Evolutionary conservation across 306 rosid genomes (phyloP).

Genomic region (Ormosia emarginata): DNA sequence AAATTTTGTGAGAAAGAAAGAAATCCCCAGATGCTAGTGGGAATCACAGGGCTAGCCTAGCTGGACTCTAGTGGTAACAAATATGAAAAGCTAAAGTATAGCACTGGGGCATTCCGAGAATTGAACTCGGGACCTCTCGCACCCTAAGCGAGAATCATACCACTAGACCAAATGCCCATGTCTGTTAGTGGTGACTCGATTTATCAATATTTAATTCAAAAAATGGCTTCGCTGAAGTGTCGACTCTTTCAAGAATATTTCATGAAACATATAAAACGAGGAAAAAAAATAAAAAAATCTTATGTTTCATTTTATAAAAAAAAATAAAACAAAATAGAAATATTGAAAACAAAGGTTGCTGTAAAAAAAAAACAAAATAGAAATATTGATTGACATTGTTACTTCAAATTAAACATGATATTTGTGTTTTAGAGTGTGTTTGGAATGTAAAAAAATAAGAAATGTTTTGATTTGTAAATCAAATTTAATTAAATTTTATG

Average conservation of each 20-base stretch:
- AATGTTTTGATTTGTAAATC: too few species aligned
- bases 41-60: not conserved
- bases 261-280: not conserved
- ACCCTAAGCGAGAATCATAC: slow-evolving; percentile 77
- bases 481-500: too few species aligned
- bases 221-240: too few species aligned
- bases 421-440: too few species aligned
- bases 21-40: not conserved
- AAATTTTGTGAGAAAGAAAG: not conserved
- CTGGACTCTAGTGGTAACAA: too few species aligned
- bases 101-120: slow-evolving; percentile 64
- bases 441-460: too few species aligned
- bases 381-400: not conserved
- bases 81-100: too few species aligned
- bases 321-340: not conserved
- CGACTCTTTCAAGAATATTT: not conserved
- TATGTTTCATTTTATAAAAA: not conserved
- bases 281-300: not conserved
- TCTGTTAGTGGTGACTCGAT: too few species aligned
- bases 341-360: too few species aligned
- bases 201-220: too few species aligned
- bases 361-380: not conserved
- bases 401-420: not conserved
- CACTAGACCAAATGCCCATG: slow-evolving; percentile 41
- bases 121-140: slow-evolving; percentile 75